Conservation (phyloP, 1,284 basidiomycete species). For the Polyporus tsugae region DNA sequence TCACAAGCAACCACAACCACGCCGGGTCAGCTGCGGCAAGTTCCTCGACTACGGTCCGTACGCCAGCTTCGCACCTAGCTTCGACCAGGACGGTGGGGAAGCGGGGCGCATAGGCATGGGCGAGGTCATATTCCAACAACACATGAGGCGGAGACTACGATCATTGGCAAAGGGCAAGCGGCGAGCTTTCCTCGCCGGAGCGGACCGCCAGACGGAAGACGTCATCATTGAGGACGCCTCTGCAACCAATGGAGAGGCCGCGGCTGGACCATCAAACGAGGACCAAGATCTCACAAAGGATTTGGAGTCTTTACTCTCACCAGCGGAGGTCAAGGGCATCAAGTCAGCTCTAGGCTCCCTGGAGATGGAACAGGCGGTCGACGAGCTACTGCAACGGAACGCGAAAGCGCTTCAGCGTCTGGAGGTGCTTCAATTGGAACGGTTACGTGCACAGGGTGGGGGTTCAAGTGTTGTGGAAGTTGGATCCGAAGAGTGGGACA, state of each 20-base stretch:
- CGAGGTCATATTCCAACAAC: conserved; percentile 56
- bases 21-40: conserved; percentile 63
- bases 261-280: conserved; percentile 20
- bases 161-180: conserved; percentile 37
- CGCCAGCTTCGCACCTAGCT: conserved; percentile 78
- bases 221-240: conserved; percentile 25
- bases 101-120: conserved; percentile 67
- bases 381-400: conserved; percentile 72
- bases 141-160: conserved; percentile 38
- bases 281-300: conserved; percentile 40
- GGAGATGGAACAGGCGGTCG: conserved; percentile 71
- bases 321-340: conserved; percentile 60
- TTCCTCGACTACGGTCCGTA: conserved; percentile 82
- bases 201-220: conserved; percentile 22
- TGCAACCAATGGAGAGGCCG: not conserved
- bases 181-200: conserved; percentile 29
- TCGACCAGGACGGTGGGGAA: conserved; percentile 75
- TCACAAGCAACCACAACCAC: conserved; percentile 54
- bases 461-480: conserved; percentile 58
- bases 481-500: conserved; percentile 81
- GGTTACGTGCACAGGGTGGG: conserved; percentile 57
- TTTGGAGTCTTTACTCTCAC: conserved; percentile 61
- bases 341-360: conserved; percentile 64
- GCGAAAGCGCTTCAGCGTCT: conserved; percentile 66
- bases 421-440: conserved; percentile 66